phyloP scores from a whole-genome alignment of 345 rosid species.

The Citrus australasica region DNA sequence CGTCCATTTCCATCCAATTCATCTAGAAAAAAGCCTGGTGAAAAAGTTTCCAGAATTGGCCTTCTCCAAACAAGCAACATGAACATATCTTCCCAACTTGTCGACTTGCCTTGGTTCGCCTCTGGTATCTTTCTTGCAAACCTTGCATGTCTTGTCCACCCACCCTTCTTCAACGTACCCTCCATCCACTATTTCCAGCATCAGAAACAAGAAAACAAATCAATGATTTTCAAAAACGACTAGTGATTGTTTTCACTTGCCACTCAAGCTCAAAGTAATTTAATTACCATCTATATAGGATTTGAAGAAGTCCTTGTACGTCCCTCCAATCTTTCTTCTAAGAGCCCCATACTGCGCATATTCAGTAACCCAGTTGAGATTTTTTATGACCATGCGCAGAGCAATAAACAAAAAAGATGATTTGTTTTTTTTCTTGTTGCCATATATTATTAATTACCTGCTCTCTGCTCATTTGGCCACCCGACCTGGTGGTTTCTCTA shows the following conservation, averaged over 20 bases:
- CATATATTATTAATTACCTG: constrained; percentile 37
- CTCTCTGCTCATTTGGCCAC: constrained; percentile 60
- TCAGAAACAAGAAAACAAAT: background rate
- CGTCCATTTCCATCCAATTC: background rate
- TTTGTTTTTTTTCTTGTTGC: too few species aligned
- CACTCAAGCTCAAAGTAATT: background rate
- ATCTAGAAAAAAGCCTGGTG: constrained; percentile 62
- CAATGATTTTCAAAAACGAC: background rate
- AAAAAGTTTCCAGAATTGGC: constrained; percentile 70
- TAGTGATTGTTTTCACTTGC: background rate
- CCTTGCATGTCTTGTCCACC: constrained; percentile 93
- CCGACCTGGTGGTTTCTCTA: constrained; percentile 64
- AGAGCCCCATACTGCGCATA: constrained; percentile 79
- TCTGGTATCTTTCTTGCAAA: constrained; percentile 80
- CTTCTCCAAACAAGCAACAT: constrained; percentile 62
- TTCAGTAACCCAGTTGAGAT: constrained; percentile 7
- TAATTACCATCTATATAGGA: constrained; percentile 73
- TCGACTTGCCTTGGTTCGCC: constrained; percentile 81
- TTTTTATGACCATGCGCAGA: background rate
- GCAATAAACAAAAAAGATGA: background rate
- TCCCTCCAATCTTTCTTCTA: constrained; percentile 91
- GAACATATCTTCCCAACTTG: constrained; percentile 71
- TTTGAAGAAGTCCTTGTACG: constrained; percentile 90
- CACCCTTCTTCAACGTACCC: constrained; percentile 66
- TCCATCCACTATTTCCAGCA: constrained; percentile 61